Evolutionary conservation across 805 yeast species (phyloP).

Genomic region (Kuraishia ogatae): DNA sequence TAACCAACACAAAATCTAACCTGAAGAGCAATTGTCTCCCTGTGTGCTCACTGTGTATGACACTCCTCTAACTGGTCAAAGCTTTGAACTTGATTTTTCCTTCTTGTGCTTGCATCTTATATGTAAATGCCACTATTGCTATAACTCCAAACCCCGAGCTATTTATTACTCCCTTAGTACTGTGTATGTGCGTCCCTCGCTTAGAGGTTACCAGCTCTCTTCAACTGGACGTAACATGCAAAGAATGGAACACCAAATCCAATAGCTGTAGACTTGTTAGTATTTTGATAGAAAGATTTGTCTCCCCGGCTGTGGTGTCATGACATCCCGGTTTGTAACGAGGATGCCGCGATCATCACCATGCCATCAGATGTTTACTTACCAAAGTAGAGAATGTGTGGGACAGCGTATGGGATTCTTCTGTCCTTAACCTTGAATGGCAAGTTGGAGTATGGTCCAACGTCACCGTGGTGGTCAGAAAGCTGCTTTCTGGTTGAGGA

Average conservation of each 20-base stretch:
- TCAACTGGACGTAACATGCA: constrained; percentile 71
- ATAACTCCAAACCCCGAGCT: background rate
- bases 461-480: constrained; percentile 47
- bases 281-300: background rate
- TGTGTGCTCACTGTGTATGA: background rate
- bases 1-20: background rate
- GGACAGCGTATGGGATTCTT: constrained; percentile 78
- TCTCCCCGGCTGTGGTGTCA: no score
- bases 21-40: background rate
- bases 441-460: constrained; percentile 84
- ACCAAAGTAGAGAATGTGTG: constrained; percentile 74
- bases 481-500: constrained; percentile 36
- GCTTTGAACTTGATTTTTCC: background rate
- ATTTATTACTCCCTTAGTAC: background rate
- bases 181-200: background rate
- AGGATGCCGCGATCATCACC: no score
- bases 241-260: constrained; percentile 76
- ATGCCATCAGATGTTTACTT: constrained; percentile 12
- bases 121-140: background rate
- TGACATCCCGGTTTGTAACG: no score
- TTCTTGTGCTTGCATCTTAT: background rate
- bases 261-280: constrained; percentile 20
- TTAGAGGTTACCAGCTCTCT: constrained; percentile 67
- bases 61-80: background rate
- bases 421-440: constrained; percentile 95